Base-by-base conservation (phyloP, 495 filamentous ascomycete genomes). In the Hypoxylon rickii region DNA sequence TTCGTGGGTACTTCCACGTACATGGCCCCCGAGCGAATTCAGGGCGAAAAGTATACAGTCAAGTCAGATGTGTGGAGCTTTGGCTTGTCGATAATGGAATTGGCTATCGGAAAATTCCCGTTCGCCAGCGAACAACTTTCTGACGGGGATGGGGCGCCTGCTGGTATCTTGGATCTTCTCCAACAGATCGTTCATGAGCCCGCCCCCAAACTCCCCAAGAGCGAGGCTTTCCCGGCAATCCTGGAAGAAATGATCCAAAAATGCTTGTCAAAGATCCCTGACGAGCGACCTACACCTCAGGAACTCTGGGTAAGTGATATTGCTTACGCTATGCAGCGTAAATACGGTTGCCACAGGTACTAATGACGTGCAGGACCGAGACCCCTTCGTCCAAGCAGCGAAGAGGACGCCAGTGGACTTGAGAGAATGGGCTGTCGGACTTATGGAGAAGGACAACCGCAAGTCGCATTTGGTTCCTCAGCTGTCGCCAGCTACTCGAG, bases 51-150 rank as follows among this genome's bases (percentile, higher is more conserved):
- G 55, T 98, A 98, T 72, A 96, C 93, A 0, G 93, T 98, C 59
- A 97, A 96, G 70, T 96, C 92, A 3, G 94, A 98, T 63, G 94
- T 98, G 2, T 98, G 94, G 94, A 96, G 90, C 81, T 90, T 97
- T 59, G 94, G 95, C n/a, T 74, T 98, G 50, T 87, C 86, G 2
- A 83, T 98, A 48, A 96, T 97, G 89, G 95, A 98, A 72, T 71
- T 98, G 57, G 94, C 94, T 11, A 96, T 97, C 63, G 94, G 92
- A 44, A 87, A 92, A 58, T 98, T 98, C 64, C 94, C 94, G 7
- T 98, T 98, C 63, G 79, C 87, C 1, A 86, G 82, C 44, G 88
- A 89, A 61, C 82, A 89, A 37, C 61, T 82, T 1, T 78, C 76
- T 1, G 84, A 87, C 37, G 79, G 77, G 20, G 84, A 84, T 40